These are phyloP conservation scores for Platanus orientalis DNA, from an alignment of 164 flowering plant species.

Conservation along the genomic window DNA sequence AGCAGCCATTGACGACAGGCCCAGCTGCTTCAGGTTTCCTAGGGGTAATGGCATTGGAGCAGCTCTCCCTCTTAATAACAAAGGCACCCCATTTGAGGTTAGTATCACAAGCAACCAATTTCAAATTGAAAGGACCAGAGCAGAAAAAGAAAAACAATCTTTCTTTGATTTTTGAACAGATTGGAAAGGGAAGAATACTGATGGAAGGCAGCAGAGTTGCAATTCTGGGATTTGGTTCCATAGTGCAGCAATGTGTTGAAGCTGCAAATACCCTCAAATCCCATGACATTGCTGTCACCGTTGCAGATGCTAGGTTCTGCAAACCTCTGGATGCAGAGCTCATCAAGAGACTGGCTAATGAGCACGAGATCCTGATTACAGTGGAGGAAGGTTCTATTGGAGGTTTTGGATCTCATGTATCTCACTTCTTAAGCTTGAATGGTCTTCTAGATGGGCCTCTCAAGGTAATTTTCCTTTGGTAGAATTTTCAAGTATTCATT, in stretches of 20 bases:
- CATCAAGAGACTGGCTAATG: neutral
- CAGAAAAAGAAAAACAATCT: neutral
- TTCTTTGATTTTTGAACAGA: neutral
- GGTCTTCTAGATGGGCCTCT: neutral
- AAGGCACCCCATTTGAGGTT: no score
- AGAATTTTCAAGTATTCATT: neutral
- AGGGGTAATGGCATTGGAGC: no score
- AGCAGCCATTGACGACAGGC: no score
- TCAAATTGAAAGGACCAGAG: neutral
- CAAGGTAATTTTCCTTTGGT: neutral
- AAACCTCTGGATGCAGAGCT: slow-evolving; percentile 6
- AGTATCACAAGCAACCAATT: neutral
- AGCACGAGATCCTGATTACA: slow-evolving; percentile 5
- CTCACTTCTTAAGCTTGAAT: no score
- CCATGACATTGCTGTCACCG: neutral
- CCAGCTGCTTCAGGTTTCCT: no score
- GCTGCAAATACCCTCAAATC: neutral
- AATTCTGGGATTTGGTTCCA: slow-evolving; percentile 1
- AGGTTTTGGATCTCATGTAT: neutral
- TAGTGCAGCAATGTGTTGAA: neutral
- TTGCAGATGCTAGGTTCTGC: slow-evolving; percentile 8
- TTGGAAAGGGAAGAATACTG: slow-evolving; percentile 2
- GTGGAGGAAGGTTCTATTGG: slow-evolving; percentile 3
- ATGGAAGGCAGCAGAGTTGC: slow-evolving; percentile 3
- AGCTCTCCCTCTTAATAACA: no score